Evolutionary conservation across 768 basidiomycete genomes (phyloP), one percentile per base, ranked within the genome.

Genomic region (Daedaleopsis nitida): DNA sequence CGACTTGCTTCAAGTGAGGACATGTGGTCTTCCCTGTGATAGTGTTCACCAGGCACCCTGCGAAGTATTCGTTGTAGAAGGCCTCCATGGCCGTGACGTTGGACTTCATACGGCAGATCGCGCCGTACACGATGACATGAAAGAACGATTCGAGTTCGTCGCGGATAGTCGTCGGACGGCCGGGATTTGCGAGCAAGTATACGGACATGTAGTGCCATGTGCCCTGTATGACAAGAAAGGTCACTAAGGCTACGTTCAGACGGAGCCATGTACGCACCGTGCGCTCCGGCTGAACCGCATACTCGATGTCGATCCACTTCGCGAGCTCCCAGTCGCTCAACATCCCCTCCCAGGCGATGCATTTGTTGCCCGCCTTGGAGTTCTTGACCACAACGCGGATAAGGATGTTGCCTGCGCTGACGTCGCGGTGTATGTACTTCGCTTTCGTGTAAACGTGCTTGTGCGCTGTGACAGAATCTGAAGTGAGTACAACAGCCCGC

Each of bases 131-230:
- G n/a, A 62, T 17, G 1, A 67, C 52, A 47, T 64, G 53, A 35
- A 52, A 52, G 39, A 59, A 55, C 0, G 63, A 47, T 38, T 67
- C 63, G 16, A 62, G 53, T 17, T 67, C 63, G 53, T 67, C 63
- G 12, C 48, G 45, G 23, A 65, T 38, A 24, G 35, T 17, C 43
- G 62, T 42, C 5, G 37, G 50, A 38, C 42, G 44, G 1, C 10
- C 9, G 4, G 42, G 55, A 44, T 59, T 23, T 7, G n/a, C 37
- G 2, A 62, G 39, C 1, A 59, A 27, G 32, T 27, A 58, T 1
- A 55, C 49, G 11, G 63, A 66, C 44, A 62, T 52, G 55, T 62
- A 64, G 14, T 56, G 57, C 60, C 63, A 64, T 0, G 63, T 64
- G 1, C 63, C 66, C 66, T 66, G 13, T 3, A 7, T 8, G 24